phyloP scores from a whole-genome alignment of 1,139 yeast genomes.

The Candida labiduridarum region DNA sequence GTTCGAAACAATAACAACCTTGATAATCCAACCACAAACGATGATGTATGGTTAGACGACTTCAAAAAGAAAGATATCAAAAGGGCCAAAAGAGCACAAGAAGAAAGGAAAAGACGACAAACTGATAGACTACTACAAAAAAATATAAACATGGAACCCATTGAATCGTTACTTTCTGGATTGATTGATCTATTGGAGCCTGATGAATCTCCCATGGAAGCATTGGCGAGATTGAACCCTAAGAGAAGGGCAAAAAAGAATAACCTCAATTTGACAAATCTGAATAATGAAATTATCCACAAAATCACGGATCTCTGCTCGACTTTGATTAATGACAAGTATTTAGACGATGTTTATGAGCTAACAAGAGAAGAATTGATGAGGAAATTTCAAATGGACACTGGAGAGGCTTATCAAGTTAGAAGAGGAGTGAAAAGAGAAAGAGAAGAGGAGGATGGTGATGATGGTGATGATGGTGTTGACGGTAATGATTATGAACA shows the following conservation, averaged over 20 bases:
- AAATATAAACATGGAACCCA: slow-evolving; percentile 13
- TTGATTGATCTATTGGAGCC: slow-evolving; percentile 53
- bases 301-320: slow-evolving; percentile 56
- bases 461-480: slow-evolving; percentile 13
- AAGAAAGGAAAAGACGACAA: slow-evolving; percentile 21
- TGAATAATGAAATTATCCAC: background rate
- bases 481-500: slow-evolving; percentile 9
- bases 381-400: slow-evolving; percentile 50
- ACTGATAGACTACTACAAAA: slow-evolving; percentile 12
- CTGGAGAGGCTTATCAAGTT: slow-evolving; percentile 43
- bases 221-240: slow-evolving; percentile 48
- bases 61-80: slow-evolving; percentile 48
- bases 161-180: slow-evolving; percentile 29
- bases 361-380: slow-evolving; percentile 60
- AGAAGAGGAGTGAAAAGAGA: slow-evolving; percentile 26
- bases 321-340: slow-evolving; percentile 40
- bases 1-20: slow-evolving; percentile 42
- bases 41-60: slow-evolving; percentile 53
- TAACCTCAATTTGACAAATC: background rate
- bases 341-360: slow-evolving; percentile 52
- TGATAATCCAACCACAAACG: slow-evolving; percentile 31
- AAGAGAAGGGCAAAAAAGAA: slow-evolving; percentile 23
- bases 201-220: slow-evolving; percentile 68
- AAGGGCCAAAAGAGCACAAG: slow-evolving; percentile 48
- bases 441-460: slow-evolving; percentile 13